Evolutionary conservation across 1,284 basidiomycete species (phyloP).

Genomic region (Schizophyllum amplum): DNA sequence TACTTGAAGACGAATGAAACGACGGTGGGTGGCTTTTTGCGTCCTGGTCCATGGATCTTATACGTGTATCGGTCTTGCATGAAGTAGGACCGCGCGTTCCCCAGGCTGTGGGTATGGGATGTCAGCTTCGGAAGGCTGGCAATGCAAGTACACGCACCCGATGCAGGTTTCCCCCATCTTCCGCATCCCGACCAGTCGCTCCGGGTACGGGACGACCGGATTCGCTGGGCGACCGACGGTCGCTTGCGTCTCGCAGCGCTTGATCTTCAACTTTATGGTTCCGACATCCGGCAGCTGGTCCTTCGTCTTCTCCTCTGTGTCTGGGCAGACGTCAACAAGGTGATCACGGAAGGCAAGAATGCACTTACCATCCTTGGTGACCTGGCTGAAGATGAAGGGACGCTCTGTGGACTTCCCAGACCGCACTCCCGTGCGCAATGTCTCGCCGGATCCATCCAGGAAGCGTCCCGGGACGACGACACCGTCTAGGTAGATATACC

Average conservation of each 20-base stretch:
- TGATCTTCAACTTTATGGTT: conserved; percentile 48
- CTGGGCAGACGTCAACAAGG: conserved; percentile 6
- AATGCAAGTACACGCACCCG: conserved; percentile 25
- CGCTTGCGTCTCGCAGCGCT: conserved; percentile 27
- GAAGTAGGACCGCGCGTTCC: conserved; percentile 27
- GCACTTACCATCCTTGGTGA: conserved; percentile 23
- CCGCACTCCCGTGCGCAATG: conserved; percentile 38
- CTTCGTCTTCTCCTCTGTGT: conserved; percentile 12
- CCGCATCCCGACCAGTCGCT: conserved; percentile 20
- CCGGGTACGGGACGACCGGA: conserved; percentile 26
- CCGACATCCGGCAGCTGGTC: conserved; percentile 33
- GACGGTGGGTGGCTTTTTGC: conserved; percentile 32
- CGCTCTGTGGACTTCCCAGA: conserved; percentile 37
- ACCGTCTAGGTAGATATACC: conserved; percentile 53
- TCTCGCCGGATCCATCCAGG: conserved; percentile 41
- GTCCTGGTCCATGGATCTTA: conserved; percentile 25
- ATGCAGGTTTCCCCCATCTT: conserved; percentile 30
- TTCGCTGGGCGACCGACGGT: conserved; percentile 25
- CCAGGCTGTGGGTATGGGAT: conserved; percentile 29
- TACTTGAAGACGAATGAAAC: conserved; percentile 58
- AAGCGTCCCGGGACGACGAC: conserved; percentile 50
- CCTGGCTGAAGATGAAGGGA: conserved; percentile 47
- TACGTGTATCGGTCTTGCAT: conserved; percentile 41
- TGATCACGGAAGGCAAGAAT: not conserved
- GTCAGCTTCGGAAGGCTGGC: not conserved